These are phyloP conservation scores for Thalassiosira profunda DNA, from an alignment of 108 stramenopile species.

Conservation along the genomic window DNA sequence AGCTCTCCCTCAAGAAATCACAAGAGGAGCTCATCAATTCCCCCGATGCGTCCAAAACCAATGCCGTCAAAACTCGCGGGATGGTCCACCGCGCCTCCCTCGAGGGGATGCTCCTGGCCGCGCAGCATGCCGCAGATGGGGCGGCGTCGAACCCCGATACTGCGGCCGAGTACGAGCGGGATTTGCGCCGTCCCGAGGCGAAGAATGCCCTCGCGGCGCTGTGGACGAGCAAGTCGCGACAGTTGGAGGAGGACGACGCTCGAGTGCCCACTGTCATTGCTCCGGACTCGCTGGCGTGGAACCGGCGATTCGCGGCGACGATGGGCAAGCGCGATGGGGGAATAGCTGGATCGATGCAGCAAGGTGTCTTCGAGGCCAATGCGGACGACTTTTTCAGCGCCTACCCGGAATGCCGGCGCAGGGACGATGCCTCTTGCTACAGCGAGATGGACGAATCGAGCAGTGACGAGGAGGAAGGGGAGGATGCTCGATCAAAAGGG, in stretches of 20 bases:
- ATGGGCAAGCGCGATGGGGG: neutral
- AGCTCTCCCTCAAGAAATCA: constrained; percentile 11
- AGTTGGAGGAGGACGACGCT: constrained; percentile 18
- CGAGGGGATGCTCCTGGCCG: constrained; percentile 23
- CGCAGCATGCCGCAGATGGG: constrained; percentile 17
- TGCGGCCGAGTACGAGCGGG: constrained; percentile 8
- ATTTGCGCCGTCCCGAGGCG: constrained; percentile 12
- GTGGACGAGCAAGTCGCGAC: constrained; percentile 15
- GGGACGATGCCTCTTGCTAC: neutral
- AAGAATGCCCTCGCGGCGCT: constrained; percentile 22
- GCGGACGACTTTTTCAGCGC: constrained; percentile 73
- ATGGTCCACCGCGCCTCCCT: constrained; percentile 35
- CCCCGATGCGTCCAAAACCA: neutral
- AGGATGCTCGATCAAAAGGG: constrained; percentile 1
- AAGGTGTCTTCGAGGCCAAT: constrained; percentile 18
- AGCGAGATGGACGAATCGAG: constrained; percentile 10
- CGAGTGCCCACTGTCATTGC: constrained; percentile 7
- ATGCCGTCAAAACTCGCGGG: constrained; percentile 17
- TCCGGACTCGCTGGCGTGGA: constrained; percentile 2
- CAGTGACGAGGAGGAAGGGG: constrained; percentile 3
- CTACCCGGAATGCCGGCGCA: constrained; percentile 72
- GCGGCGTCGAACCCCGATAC: neutral
- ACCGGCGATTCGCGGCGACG: neutral
- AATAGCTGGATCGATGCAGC: neutral
- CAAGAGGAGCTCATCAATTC: neutral